Conservation (phyloP, 2,329 filamentous ascomycete species). For the Fonsecaea nubica region DNA sequence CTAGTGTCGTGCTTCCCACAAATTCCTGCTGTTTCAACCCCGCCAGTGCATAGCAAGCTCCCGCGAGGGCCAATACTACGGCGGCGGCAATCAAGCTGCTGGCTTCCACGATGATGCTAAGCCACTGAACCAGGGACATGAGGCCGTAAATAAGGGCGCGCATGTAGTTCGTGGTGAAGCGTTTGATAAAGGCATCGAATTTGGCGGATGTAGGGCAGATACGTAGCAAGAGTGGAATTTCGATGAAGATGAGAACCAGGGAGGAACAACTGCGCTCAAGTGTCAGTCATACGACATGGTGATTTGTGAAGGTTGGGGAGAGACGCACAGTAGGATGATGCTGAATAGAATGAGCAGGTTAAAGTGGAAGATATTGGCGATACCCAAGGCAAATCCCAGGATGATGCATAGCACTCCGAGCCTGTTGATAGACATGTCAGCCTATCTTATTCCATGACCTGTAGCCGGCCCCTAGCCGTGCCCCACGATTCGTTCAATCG, state of each 20-base stretch:
- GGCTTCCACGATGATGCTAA: conserved; percentile 70
- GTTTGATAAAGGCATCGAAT: conserved; percentile 89
- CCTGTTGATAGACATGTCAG: conserved; percentile 40
- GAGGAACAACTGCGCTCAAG: conserved; percentile 64
- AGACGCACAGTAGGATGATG: conserved; percentile 62
- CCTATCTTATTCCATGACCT: not conserved
- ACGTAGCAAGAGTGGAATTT: conserved; percentile 91
- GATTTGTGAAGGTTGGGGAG: not conserved
- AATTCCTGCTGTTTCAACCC: conserved; percentile 55
- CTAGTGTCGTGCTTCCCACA: conserved; percentile 84
- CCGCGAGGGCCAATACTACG: conserved; percentile 77
- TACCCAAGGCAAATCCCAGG: conserved; percentile 70
- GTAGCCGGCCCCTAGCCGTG: not conserved
- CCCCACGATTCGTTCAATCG: not conserved
- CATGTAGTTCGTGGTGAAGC: conserved; percentile 95
- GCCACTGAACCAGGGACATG: conserved; percentile 84
- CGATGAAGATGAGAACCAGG: conserved; percentile 80
- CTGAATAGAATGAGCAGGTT: conserved; percentile 67
- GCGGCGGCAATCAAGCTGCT: conserved; percentile 86
- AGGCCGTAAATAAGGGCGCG: conserved; percentile 80
- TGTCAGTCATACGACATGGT: conserved; percentile 12
- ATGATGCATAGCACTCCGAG: conserved; percentile 66
- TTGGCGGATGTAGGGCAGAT: conserved; percentile 93
- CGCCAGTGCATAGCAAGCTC: conserved; percentile 71
- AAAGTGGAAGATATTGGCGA: conserved; percentile 72